Base-by-base conservation (phyloP, 2,329 filamentous ascomycete genomes). In the Metarhizium robertsii region DNA sequence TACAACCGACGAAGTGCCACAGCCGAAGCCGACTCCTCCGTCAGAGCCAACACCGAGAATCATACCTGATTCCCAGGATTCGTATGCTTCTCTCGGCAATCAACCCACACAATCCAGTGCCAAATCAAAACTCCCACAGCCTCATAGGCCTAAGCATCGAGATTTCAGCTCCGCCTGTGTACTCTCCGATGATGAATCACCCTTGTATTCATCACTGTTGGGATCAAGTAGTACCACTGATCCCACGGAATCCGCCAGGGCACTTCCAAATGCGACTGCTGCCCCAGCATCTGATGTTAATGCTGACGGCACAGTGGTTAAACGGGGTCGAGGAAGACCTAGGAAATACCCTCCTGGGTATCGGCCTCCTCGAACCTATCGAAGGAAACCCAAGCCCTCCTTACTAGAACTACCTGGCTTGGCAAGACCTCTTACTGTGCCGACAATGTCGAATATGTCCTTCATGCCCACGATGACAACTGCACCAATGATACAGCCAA, bases 101-200 rank as follows among this genome's bases (percentile, higher is more conserved):
- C 30, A 53, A 30, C 13, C 52, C 18, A 20, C 30, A 2, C 32
- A 57, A 11, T 8, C 43, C 7, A 8, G 36, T 4, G 29, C 51
- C 11, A 20, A 51, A n/a, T 38, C 54, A 25, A 30, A 45, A 32
- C 51, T 32, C 10, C 46, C n/a, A 8, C 48, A 52, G 11, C 42
- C 45, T 25, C 49, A 46, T 2, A 53, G 54, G 45, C 13, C 47
- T 20, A 49, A 34, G 1, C 54, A 52, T 14, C 29, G 55, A 16
- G 40, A 55, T 45, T 20, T 38, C 2, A 50, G 56, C 18, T 52
- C 61, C n/a, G 55, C 60, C 2, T 64, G 62, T 52, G 60, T 61
- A 5, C 63, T 72, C 6, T 72, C 70, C 5, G 69, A 72, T 50
- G 70, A 72, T 18, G 70, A 72, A 54, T 62, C 65, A 14, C 69